Base-by-base conservation (phyloP, 2,329 filamentous ascomycete species). In the Seiridium unicorne region DNA sequence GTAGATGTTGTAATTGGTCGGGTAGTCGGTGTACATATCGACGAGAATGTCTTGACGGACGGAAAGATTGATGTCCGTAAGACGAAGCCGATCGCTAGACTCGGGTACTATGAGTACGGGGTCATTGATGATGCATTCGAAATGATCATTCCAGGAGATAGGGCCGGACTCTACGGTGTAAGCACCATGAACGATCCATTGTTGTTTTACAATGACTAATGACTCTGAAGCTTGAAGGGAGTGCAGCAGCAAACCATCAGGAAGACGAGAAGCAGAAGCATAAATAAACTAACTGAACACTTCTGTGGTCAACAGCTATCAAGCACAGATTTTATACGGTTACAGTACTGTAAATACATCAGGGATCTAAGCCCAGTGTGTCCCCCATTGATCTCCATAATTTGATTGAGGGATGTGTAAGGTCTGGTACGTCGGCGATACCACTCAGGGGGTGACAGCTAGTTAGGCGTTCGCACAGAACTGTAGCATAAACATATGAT, bases 91-190 rank as follows among this genome's bases (percentile, higher is more conserved):
- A 87, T 88, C 71, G 85, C 84, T 5, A 72, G 85, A 34, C 86
- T 81, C 66, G 84, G 84, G 13, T 88, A 88, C 68, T 83, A 81
- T 66, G 76, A 87, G 68, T 88, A 87, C 72, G 75, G 81, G 1
- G 81, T 84, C 9, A 74, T 87, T 2, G 73, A 74, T 56, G 78
- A 84, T 31, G 80, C 81, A 1, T 88, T 88, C 71, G 84, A 87
- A 54, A 88, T 88, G 85, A 70, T 74, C 3, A 77, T 82, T 61
- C 80, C 80, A 3, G 78, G 72, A 53, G 72, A 48, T 35, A 67
- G 46, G 66, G 72, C 58, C 64, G 56, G 44, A 34, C 51, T 55
- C 3, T 55, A 55, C 9, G 51, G 51, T 10, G 51, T 55, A 55
- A 44, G 51, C 44, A 35, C n/a, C 13, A 13, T 13, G 35, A 7